Evolutionary conservation across 352 stramenopile species (phyloP).

Genomic region (Phytophthora constricta): DNA sequence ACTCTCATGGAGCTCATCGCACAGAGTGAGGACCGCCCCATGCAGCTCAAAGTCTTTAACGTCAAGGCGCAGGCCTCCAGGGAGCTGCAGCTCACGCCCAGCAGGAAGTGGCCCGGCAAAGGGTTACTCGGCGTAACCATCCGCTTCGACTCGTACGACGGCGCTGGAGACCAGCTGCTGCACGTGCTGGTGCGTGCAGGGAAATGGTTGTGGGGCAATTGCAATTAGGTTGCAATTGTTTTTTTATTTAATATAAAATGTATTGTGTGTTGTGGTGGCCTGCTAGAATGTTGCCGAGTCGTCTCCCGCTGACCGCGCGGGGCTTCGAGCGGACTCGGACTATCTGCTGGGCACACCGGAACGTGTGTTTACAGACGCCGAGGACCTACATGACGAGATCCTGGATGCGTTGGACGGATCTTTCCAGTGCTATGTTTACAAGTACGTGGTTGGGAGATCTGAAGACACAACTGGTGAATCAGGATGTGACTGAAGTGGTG

Average conservation of each 20-base stretch:
- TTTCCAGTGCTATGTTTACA: constrained; percentile 99
- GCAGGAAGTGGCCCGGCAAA: constrained; percentile 93
- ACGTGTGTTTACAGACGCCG: constrained; percentile 81
- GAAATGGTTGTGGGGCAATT: background rate
- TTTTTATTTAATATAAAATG: background rate
- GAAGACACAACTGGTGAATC: background rate
- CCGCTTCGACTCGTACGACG: constrained; percentile 96
- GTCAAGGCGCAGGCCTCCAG: constrained; percentile 78
- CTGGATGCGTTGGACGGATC: constrained; percentile 90
- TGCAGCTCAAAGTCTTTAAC: constrained; percentile 82
- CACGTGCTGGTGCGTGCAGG: constrained; percentile 87
- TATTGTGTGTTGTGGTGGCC: background rate
- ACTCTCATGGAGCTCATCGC: constrained; percentile 94
- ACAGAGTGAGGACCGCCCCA: constrained; percentile 76
- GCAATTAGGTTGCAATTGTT: constrained; percentile 4
- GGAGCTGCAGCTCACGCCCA: constrained; percentile 89
- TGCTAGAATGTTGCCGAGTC: constrained; percentile 83
- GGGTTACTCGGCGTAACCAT: constrained; percentile 97
- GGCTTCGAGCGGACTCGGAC: constrained; percentile 89
- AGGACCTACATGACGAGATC: constrained; percentile 93
- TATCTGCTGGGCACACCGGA: constrained; percentile 96
- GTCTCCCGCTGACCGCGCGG: constrained; percentile 91
- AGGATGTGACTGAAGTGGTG: background rate
- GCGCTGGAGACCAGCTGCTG: constrained; percentile 95
- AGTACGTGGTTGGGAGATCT: constrained; percentile 47